Evolutionary conservation across 441 rosid genomes (phyloP), one percentile per base, ranked within the genome.

Genomic region (Metrosideros polymorpha): DNA sequence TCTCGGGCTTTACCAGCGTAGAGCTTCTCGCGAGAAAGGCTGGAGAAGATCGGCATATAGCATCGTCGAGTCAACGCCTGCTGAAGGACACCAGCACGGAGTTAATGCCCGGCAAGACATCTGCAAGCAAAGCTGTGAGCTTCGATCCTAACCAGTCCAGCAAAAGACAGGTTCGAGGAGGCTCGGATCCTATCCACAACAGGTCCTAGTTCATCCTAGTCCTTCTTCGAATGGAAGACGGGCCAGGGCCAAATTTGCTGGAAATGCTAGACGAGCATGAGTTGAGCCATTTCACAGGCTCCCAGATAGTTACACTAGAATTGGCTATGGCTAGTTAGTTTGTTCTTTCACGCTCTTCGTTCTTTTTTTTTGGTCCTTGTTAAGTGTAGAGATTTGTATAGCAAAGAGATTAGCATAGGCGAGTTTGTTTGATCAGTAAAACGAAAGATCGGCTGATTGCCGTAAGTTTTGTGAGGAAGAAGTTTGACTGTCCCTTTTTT

Each of bases 161-260:
- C 93, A 95, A 97, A 90, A 93, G 99, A 94, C 89, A 91, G 75
- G 98, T 94, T 22, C 90, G 95, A 86, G 90, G 93, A 92, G 99
- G 99, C 53, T 93, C 99, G 45, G 96, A 97, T 93, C 99, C 99
- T 89, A 97, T 97, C 88, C 99, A 97, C 92, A 97, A 97, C 94
- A 92, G 92, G 91, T 85, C 97, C 35, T 92, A 91, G 92, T 54
- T 85, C 30, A 66, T 85, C 54, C 82, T 63, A 87, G 85, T 86
- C 82, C 52, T 83, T 87, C 52, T 51, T 84, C 66, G 15, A 57
- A 42, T 57, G 49, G 77, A 84, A 39, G 66, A n/a, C 27, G 47
- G 30, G 27, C 35, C 79, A 49, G 82, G 30, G n/a, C 35, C 79
- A 49, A 52, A 30, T 57, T 84, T 66, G 35, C 15, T 30, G 42